phyloP scores from a whole-genome alignment of 23 red algal genomes.

The Pyropia haitanensis region DNA sequence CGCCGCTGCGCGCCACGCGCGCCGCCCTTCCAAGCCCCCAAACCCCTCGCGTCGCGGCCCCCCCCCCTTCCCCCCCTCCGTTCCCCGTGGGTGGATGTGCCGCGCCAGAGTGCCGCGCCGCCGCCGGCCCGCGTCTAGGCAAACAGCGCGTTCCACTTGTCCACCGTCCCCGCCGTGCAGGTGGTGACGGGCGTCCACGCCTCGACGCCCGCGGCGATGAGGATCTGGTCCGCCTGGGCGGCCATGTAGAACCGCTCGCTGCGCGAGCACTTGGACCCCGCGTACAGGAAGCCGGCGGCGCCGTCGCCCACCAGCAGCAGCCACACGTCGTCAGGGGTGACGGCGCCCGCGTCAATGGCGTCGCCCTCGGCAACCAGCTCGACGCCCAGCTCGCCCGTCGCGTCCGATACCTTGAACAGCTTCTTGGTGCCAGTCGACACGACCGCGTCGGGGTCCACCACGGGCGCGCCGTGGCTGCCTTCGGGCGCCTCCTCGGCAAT shows the following conservation, averaged over 20 bases:
- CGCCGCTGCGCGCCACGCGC: no score
- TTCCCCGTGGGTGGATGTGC: no score
- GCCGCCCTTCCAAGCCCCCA: no score
- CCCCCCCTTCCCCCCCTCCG: no score
- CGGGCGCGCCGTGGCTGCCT: constrained; percentile 1
- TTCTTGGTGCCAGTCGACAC: constrained; percentile 9
- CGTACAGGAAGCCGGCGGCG: constrained; percentile 33
- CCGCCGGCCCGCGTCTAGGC: background rate
- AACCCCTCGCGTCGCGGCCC: no score
- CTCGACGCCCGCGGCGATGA: constrained; percentile 19
- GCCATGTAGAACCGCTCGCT: constrained; percentile 45
- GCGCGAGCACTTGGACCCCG: constrained; percentile 8
- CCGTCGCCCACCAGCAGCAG: constrained; percentile 7
- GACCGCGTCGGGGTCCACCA: constrained; percentile 21
- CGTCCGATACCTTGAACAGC: constrained; percentile 34
- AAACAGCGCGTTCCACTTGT: constrained; percentile 29
- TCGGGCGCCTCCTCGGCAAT: constrained; percentile 11
- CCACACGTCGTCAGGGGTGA: constrained; percentile 43
- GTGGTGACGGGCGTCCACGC: constrained; percentile 20
- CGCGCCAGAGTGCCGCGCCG: no score
- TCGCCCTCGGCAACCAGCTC: constrained; percentile 25
- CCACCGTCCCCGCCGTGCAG: constrained; percentile 8
- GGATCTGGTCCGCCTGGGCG: constrained; percentile 18
- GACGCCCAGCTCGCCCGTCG: constrained; percentile 24
- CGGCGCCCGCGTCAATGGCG: constrained; percentile 14